Base-by-base conservation (phyloP, 2,329 filamentous ascomycete genomes). In the Venturiaceae sp. region DNA sequence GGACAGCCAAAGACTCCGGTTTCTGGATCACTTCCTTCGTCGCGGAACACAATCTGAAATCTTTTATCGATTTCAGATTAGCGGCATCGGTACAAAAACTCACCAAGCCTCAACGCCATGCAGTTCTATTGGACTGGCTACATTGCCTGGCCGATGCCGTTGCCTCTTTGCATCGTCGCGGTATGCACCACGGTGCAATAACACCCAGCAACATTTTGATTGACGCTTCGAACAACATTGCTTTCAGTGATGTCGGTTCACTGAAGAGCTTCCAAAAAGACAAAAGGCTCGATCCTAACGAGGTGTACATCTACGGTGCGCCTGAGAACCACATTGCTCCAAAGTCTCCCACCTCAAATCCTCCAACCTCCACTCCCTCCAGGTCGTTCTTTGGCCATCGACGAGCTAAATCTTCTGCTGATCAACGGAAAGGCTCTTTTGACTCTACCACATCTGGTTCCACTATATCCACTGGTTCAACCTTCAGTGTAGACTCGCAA, bases 271-370 rank as follows among this genome's bases (percentile, higher is more conserved):
- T 84, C 30, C 75, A 83, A 37, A 73, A 72, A 54, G 78, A 76
- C 50, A 80, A 79, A 60, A 79, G 75, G 60, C 69, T 73, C 16
- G 83, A 86, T 62, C 84, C 87, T 63, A 83, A 84, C 61, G 87
- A 90, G 66, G 76, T 76, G 8, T 90, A 90, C 69, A 83, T 88
- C 65, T 90, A 90, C 65, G 82, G 83, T 1, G 84, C 87, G 0
- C 87, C 88, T 1, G 88, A 92, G 64, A 67, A 62, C 58, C 36
- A 56, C 6, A 21, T 33, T 33, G 28, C 36, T 11, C 21, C 54
- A 5, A 56, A 23, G 21, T 46, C 54, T n/a, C 33, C 37, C 16
- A 32, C 32, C 13, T 39, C n/a, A 21, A 37, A 36, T 33, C 52
- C 26, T 4, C 33, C 52, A 23, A 19, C 34, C 33, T 33, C 58